These are phyloP conservation scores for Gentiana macrophylla DNA, from an alignment of 257 asterid species.

Conservation along the genomic window DNA sequence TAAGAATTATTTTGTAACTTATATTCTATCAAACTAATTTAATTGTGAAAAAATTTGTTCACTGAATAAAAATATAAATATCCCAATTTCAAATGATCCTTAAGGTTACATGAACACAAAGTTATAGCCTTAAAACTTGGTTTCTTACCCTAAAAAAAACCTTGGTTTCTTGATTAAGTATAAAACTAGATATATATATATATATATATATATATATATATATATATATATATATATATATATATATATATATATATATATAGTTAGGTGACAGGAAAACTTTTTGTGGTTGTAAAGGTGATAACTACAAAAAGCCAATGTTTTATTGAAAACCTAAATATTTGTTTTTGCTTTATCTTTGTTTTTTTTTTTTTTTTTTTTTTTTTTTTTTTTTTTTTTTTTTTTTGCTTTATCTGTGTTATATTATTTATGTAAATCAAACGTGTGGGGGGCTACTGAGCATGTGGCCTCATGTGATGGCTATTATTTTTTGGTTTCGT, in stretches of 20 bases:
- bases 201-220: background rate
- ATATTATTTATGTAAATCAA: background rate
- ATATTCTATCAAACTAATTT: too few relatives aligned
- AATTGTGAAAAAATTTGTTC: too few relatives aligned
- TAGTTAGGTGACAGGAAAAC: too few relatives aligned
- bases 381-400: background rate
- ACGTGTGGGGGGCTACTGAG: background rate
- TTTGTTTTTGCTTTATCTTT: background rate
- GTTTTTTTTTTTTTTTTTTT: too few relatives aligned
- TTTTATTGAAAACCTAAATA: slow-evolving; percentile 9
- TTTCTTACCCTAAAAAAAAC: too few relatives aligned
- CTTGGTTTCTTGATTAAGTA: too few relatives aligned
- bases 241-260: slow-evolving; percentile 1
- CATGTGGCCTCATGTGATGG: slow-evolving; percentile 29
- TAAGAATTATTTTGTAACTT: too few relatives aligned
- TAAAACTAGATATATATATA: too few relatives aligned
- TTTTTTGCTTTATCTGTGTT: slow-evolving; percentile 1
- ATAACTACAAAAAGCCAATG: slow-evolving; percentile 6
- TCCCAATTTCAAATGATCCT: too few relatives aligned
- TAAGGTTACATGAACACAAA: too few relatives aligned
- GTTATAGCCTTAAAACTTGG: too few relatives aligned
- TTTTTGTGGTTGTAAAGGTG: slow-evolving; percentile 7
- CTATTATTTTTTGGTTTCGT: slow-evolving; percentile 11
- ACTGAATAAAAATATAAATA: too few relatives aligned
- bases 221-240: slow-evolving; percentile 6